Conservation (phyloP, 345 rosid genomes). For the Salix purpurea region DNA sequence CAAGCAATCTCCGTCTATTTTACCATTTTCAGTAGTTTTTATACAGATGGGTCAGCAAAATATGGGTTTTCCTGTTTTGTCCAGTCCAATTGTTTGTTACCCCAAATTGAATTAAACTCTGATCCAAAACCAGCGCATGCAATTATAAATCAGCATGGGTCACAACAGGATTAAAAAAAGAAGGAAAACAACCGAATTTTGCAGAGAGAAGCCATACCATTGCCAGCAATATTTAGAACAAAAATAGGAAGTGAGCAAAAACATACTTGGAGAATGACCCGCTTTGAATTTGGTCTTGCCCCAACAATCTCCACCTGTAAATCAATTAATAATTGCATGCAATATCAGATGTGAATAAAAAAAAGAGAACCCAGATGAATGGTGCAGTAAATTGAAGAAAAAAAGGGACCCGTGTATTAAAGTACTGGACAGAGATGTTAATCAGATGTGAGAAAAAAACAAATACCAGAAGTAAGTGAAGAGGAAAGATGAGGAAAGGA, state of each 20-base stretch:
- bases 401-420: not conserved
- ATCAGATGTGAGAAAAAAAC: not conserved
- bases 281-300: slow-evolving; percentile 25
- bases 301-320: slow-evolving; percentile 32
- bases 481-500: slow-evolving; percentile 18
- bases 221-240: not conserved
- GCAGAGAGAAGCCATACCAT: not conserved
- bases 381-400: not conserved
- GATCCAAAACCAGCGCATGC: no score
- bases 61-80: no score
- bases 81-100: no score
- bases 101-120: no score
- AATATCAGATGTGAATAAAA: not conserved
- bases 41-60: no score
- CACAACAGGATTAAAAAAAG: not conserved
- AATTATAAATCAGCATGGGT: no score
- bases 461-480: slow-evolving; percentile 39
- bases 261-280: slow-evolving; percentile 21
- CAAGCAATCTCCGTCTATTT: no score
- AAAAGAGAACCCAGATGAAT: not conserved
- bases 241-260: not conserved
- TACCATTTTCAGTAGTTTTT: no score
- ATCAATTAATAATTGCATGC: not conserved
- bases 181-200: not conserved
- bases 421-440: not conserved